Percentiles rank a stretch among this genome's conserved stretches.
phyloP scores from a whole-genome alignment of 2,329 filamentous ascomycete species.

The Phaeosphaeria sp. region DNA sequence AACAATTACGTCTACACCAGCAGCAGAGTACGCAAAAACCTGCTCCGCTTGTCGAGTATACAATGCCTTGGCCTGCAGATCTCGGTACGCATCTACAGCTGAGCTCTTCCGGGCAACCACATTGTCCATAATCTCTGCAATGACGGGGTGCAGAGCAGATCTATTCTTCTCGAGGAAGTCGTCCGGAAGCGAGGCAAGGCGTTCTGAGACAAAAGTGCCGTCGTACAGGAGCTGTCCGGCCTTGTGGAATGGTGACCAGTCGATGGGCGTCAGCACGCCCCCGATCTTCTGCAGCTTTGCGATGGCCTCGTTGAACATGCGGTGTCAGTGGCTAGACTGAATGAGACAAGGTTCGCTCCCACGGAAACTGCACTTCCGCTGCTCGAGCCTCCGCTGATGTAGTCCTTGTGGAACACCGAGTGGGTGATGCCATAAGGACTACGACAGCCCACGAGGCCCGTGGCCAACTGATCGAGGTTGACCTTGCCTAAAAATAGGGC shows the following conservation, averaged over 20 bases:
- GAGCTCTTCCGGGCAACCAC: constrained; percentile 35
- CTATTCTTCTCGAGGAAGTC: constrained; percentile 40
- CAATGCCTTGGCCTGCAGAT: constrained; percentile 39
- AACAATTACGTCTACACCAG: constrained; percentile 46
- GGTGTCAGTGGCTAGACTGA: constrained; percentile 65
- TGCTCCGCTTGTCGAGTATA: constrained; percentile 41
- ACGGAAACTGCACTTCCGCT: constrained; percentile 64
- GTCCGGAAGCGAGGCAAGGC: constrained; percentile 52
- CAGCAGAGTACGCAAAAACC: constrained; percentile 33
- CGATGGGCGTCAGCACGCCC: constrained; percentile 36
- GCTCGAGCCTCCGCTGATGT: constrained; percentile 64
- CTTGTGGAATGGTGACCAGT: constrained; percentile 54
- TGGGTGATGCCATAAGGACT: constrained; percentile 64
- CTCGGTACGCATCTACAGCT: constrained; percentile 41
- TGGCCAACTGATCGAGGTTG: constrained; percentile 69
- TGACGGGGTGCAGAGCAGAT: constrained; percentile 58
- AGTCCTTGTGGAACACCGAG: constrained; percentile 58
- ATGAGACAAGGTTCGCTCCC: constrained; percentile 59
- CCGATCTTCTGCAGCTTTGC: constrained; percentile 35
- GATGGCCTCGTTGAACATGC: constrained; percentile 41
- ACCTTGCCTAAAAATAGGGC: constrained; percentile 66
- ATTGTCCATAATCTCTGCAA: constrained; percentile 49
- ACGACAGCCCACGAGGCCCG: constrained; percentile 65
- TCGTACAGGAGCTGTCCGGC: constrained; percentile 63
- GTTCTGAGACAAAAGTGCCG: constrained; percentile 64